Percentiles rank a stretch among this genome's conserved stretches.
phyloP scores from a whole-genome alignment of 2,329 filamentous ascomycete genomes.

The Talaromyces sp. region DNA sequence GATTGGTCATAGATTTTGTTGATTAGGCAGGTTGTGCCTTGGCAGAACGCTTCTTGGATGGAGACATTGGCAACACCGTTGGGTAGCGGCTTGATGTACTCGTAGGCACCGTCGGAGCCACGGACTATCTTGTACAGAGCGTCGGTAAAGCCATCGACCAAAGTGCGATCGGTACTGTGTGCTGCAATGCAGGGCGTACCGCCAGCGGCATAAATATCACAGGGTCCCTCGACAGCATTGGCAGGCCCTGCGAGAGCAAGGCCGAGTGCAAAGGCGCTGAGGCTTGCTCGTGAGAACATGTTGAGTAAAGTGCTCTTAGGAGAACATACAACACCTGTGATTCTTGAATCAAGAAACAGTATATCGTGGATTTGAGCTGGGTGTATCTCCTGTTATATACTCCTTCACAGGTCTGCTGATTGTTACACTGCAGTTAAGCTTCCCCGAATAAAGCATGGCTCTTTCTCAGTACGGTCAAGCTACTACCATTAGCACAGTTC shows the following conservation, averaged over 20 bases:
- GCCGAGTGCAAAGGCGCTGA: not conserved
- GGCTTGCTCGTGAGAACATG: not conserved
- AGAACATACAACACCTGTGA: not conserved
- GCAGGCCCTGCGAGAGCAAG: conserved; percentile 19
- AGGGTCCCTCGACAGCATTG: conserved; percentile 23
- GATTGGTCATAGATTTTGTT: conserved; percentile 9
- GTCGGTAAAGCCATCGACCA: conserved; percentile 1
- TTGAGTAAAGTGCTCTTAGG: not conserved
- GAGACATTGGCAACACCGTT: conserved; percentile 5
- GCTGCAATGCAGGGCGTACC: conserved; percentile 8
- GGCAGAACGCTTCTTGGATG: conserved; percentile 4
- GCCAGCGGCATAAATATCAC: conserved; percentile 5
- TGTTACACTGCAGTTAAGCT: not conserved
- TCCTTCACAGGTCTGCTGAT: not conserved
- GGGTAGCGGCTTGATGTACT: not conserved
- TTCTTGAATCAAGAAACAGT: not conserved
- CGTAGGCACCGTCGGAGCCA: conserved; percentile 1
- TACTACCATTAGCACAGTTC: not conserved
- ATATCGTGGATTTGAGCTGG: not conserved
- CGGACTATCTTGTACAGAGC: conserved; percentile 4
- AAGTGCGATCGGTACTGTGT: conserved; percentile 5
- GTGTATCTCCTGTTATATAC: not conserved
- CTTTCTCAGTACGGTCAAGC: not conserved
- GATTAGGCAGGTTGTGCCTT: conserved; percentile 5
- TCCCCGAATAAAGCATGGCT: not conserved